Evolutionary conservation across 352 stramenopile genomes (phyloP).

Genomic region (Phytophthora crassamura): DNA sequence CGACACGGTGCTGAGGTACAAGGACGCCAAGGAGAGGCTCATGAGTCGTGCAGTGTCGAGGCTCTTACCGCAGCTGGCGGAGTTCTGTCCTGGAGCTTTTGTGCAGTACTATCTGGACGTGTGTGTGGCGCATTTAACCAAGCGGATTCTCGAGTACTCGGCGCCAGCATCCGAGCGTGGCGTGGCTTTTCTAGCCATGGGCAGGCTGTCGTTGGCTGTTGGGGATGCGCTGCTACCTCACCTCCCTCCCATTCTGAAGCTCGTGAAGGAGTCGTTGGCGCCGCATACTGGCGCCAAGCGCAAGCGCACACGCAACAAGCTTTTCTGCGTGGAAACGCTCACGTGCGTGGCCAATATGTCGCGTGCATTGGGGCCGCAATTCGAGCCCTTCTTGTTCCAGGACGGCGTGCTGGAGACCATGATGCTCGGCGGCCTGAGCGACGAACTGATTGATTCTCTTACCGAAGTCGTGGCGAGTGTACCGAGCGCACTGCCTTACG

Average conservation of each 20-base stretch:
- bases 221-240: slow-evolving; percentile 88
- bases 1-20: slow-evolving; percentile 93
- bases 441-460: slow-evolving; percentile 94
- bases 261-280: slow-evolving; percentile 78
- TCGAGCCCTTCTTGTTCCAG: slow-evolving; percentile 77
- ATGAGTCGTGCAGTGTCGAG: slow-evolving; percentile 84
- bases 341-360: slow-evolving; percentile 82
- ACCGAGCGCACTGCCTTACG: slow-evolving; percentile 87
- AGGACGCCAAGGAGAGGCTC: slow-evolving; percentile 87
- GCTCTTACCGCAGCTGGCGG: slow-evolving; percentile 94
- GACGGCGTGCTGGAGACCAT: slow-evolving; percentile 83
- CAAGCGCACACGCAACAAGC: slow-evolving; percentile 72
- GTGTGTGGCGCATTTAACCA: slow-evolving; percentile 85
- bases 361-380: slow-evolving; percentile 62
- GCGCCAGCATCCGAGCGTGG: slow-evolving; percentile 63
- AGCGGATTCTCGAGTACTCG: slow-evolving; percentile 71
- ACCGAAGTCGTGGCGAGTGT: slow-evolving; percentile 91
- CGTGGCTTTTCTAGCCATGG: slow-evolving; percentile 93
- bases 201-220: slow-evolving; percentile 92
- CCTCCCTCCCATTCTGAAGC: slow-evolving; percentile 76
- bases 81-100: slow-evolving; percentile 94
- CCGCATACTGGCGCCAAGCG: slow-evolving; percentile 47
- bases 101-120: slow-evolving; percentile 93
- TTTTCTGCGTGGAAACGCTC: slow-evolving; percentile 86
- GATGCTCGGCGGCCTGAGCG: slow-evolving; percentile 92